Base-by-base conservation (phyloP, 2,329 filamentous ascomycete genomes). In the Alternaria triticimaculans region DNA sequence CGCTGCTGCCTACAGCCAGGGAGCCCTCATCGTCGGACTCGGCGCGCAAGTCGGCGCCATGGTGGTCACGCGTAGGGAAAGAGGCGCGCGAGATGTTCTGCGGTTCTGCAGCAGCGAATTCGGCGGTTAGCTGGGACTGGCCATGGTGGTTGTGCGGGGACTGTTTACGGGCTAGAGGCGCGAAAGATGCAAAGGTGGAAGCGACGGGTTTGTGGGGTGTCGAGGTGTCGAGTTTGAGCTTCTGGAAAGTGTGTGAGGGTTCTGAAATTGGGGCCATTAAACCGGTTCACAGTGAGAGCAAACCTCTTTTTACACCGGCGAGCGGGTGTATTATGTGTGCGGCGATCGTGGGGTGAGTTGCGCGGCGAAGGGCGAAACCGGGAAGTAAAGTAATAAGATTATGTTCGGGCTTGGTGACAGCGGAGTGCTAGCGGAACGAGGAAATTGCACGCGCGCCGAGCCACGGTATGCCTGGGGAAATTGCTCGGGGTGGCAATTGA, bases 231-330 rank as follows among this genome's bases (percentile, higher is more conserved):
- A 81, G 72, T 68, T 76, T 80, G 69, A 81, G 78, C 70, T 81
- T 81, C 74, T 78, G 79, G 74, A 81, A 81, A 70, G 68, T 72
- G 69, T 79, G 78, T 78, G 78, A 78, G 74, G 76, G 76, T 68
- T 74, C 74, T 72, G 77, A 67, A 65, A 67, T 69, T 63, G 78
- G 76, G 76, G 79, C 80, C 79, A 81, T 81, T 76, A 72, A 72
- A 70, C 68, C 68, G 70, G 71, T 71, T 73, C 64, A 77, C 72
- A 69, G 72, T 79, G 73, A 64, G 65, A 69, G 74, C 75, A 75
- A 74, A 76, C 76, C 76, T 77, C 72, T 63, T 51, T 58, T 26
- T 53, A 62, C 45, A 62, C 58, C 67, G 68, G 67, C 59, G 63
- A 57, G 63, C 8, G 60, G 58, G 59, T 57, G 71, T 73, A 73